Base-by-base conservation (phyloP, 345 rosid species). In the Pseudoturritis turrita region DNA sequence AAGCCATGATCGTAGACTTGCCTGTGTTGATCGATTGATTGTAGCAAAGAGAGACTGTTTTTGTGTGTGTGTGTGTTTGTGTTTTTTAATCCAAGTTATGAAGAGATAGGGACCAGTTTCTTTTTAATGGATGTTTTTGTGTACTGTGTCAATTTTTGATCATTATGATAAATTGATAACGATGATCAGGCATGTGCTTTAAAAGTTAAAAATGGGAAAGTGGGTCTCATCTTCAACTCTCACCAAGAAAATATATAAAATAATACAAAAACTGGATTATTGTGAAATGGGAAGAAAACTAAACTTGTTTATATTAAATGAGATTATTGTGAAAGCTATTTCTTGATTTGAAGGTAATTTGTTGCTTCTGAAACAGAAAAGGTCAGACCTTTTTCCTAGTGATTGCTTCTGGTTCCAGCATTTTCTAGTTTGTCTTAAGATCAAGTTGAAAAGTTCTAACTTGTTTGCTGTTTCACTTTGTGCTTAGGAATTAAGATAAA, bases 1-100 rank as follows among this genome's bases (percentile, higher is more conserved):
- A 54, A 76, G 79, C 79, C 79, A 76, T 76, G 75, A 28, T 44
- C 21, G 10, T 52, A 68, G 58, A 60, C 59, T 44, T 69, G 69
- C 66, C 72, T 73, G 66, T 47, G 31, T 65, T 49, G 46, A n/a
- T 50, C 19, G 43, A 19, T n/a, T 25, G 5, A 37, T 4, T 59
- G 40, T 49, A 49, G 4, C 7, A 21, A n/a, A 46, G 12, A 18
- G 53, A 63, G 54, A 18, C 41, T 72, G 13, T 6, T 28, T 28
- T 58, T 49, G 7, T 22, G 13, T 49, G 13, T 47, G 25, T 5
- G n/a, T 17, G n/a, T n/a, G n/a, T n/a, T n/a, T n/a, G n/a, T n/a
- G n/a, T n/a, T n/a, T 33, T 21, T 41, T 18, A 7, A 7, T 21
- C n/a, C 4, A 2, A 43, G 63, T 53, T 36, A 25, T 61, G 61